Percentiles rank a stretch among this genome's conserved stretches.
These are phyloP conservation scores for Aspergillus cejpii DNA, from an alignment of 2,329 filamentous ascomycete species.

Conservation along the genomic window DNA sequence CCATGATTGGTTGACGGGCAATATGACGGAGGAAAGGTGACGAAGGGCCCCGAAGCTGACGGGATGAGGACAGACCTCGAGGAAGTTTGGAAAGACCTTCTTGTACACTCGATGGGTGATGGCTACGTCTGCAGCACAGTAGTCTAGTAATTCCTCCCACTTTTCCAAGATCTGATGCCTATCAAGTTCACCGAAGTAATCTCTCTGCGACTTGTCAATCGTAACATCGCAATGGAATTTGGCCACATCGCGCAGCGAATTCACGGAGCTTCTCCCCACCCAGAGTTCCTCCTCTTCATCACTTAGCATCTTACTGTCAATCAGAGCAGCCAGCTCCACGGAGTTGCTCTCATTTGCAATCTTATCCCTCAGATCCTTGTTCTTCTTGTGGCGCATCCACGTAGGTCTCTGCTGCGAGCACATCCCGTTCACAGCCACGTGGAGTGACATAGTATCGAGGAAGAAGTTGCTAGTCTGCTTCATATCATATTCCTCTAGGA, in stretches of 20 bases:
- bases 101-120: slow-evolving; percentile 93
- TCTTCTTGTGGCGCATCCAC: slow-evolving; percentile 96
- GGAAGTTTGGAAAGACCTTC: slow-evolving; percentile 83
- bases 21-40: slow-evolving; percentile 86
- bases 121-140: slow-evolving; percentile 89
- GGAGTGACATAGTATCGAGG: slow-evolving; percentile 94
- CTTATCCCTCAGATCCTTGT: slow-evolving; percentile 72
- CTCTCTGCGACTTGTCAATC: slow-evolving; percentile 80
- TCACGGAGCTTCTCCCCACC: slow-evolving; percentile 90
- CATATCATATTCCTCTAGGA: slow-evolving; percentile 82
- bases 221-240: slow-evolving; percentile 90
- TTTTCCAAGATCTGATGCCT: slow-evolving; percentile 62
- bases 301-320: slow-evolving; percentile 59
- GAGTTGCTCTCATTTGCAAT: slow-evolving; percentile 65
- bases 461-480: slow-evolving; percentile 78
- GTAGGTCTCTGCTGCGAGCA: slow-evolving; percentile 92
- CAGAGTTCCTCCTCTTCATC: slow-evolving; percentile 92
- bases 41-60: slow-evolving; percentile 93
- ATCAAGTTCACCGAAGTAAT: slow-evolving; percentile 79
- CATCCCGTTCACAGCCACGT: slow-evolving; percentile 98
- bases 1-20: slow-evolving; percentile 87
- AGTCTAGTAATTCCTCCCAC: slow-evolving; percentile 78
- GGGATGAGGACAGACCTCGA: slow-evolving; percentile 86
- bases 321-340: slow-evolving; percentile 61
- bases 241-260: slow-evolving; percentile 89